Evolutionary conservation across 2,329 filamentous ascomycete genomes (phyloP), one percentile per base, ranked within the genome.

Genomic region (Diaporthe australafricana): DNA sequence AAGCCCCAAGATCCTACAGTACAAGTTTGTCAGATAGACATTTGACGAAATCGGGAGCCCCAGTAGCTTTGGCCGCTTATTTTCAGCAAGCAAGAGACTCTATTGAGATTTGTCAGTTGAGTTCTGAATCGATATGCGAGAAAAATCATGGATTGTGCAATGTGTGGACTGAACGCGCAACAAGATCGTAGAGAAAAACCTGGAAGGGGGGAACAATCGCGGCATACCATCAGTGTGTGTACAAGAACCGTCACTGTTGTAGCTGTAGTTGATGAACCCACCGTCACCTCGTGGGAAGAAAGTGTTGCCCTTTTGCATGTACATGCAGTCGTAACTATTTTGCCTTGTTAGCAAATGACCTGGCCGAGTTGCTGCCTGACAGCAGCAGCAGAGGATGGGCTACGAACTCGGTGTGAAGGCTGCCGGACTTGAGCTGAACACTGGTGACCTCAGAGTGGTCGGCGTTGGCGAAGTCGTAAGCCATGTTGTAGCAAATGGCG

Each of bases 261-360:
- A 62, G 40, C 40, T 62, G 5, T 62, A 62, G 57, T 62, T 47
- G 40, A 62, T 62, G 40, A 62, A 47, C 3, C 57, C 25, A 12
- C 57, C 57, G 40, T 62, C 57, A 22, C 57, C 57, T 9, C 27
- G 40, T 6, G 40, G 57, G 25, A 42, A 57, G 22, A 57, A 57
- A 22, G 55, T 57, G 17, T 47, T 62, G 25, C 57, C 57, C 20
- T 62, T 62, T 32, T 62, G 57, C 57, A 62, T 30, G 27, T 20
- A 62, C 57, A 62, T 62, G 57, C 57, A 62, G 57, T 62, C 57
- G 27, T 62, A 62, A 27, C 57, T 62, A 25, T 32, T n/a, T n/a
- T 16, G 3, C 17, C 17, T 30, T 5, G 38, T 62, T 17, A 47
- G 57, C 5, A 32, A 14, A 32, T 47, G 25, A 17, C 2, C 9